phyloP scores from a whole-genome alignment of 352 stramenopile species.

The Pythium grandisporangium region DNA sequence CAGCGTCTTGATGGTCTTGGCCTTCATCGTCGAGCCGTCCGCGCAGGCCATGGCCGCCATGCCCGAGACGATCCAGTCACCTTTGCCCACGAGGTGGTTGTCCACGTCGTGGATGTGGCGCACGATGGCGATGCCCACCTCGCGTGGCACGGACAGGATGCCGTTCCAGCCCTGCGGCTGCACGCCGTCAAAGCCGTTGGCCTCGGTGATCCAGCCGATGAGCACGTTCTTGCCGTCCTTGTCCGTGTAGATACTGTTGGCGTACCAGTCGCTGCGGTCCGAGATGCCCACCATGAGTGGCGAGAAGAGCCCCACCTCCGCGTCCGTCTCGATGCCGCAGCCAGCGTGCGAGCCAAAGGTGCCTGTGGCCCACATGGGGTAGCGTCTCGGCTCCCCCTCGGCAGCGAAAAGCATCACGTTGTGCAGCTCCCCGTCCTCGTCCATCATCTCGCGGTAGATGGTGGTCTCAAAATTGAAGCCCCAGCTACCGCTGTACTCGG shows the following conservation, averaged over 20 bases:
- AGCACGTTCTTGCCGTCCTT: slow-evolving; percentile 41
- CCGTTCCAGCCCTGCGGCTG: slow-evolving; percentile 65
- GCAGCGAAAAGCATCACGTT: slow-evolving; percentile 62
- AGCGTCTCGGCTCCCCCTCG: slow-evolving; percentile 32
- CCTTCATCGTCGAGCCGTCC: slow-evolving; percentile 13
- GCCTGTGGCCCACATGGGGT: slow-evolving; percentile 56
- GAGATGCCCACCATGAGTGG: slow-evolving; percentile 50
- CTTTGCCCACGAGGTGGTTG: slow-evolving; percentile 27
- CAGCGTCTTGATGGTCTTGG: slow-evolving; percentile 65
- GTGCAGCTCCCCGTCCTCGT: slow-evolving; percentile 44
- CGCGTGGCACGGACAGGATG: slow-evolving; percentile 46
- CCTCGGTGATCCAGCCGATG: slow-evolving; percentile 54
- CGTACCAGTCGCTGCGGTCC: slow-evolving; percentile 60
- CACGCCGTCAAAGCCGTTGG: slow-evolving; percentile 29
- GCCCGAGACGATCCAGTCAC: slow-evolving; percentile 51
- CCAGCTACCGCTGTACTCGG: slow-evolving; percentile 40
- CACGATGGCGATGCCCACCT: slow-evolving; percentile 39
- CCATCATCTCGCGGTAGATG: slow-evolving; percentile 46
- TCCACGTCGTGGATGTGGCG: slow-evolving; percentile 40
- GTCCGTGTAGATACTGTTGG: slow-evolving; percentile 58
- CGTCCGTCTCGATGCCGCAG: slow-evolving; percentile 11
- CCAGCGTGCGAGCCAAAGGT: slow-evolving; percentile 14
- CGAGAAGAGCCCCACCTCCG: slow-evolving; percentile 26
- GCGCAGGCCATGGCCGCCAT: slow-evolving; percentile 17
- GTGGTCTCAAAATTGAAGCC: slow-evolving; percentile 64